Base-by-base conservation (phyloP, 2,329 filamentous ascomycete genomes). In the Aspergillus brunneoviolaceus region DNA sequence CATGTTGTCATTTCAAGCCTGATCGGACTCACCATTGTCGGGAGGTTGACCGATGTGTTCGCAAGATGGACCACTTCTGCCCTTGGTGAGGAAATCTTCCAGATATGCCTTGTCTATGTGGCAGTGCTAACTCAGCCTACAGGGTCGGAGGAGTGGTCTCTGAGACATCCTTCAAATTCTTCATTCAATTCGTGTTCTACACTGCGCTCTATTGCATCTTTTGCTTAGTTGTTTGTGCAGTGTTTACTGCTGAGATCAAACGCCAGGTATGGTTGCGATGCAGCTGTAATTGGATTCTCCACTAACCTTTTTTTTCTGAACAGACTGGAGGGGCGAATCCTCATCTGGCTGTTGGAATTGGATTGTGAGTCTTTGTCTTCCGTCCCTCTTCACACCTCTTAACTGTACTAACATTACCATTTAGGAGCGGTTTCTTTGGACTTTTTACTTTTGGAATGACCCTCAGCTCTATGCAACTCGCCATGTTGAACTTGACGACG, bases 11-110 rank as follows among this genome's bases (percentile, higher is more conserved):
- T 65, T 96, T 90, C 86, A 98, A 97, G 75, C 87, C 90, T 0
- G 94, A 97, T 70, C 85, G 94, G 3, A 85, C 89, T 2, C 92
- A 96, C 72, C 94, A 98, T 75, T 96, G 90, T 70, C 88, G 88
- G 55, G 91, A 96, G 71, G 80, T 95, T 12, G 86, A 86, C 53
- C 84, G 92, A 49, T 98, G 94, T 70, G 89, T 96, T 23, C 80
- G 84, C 47, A 95, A 95, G 70, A 95, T 97, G 89, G 94, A 98
- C 64, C 94, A 98, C 72, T 95, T 93, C 69, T 99, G 95, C 70
- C 95, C 94, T 0, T 98, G 87, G 86, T 82, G 74, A 69, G 63
- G 55, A 23, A 27, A 31, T 3, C 19, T 35, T 3, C 14, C 6
- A 19, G 16, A 6, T 27, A 6, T 51, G 7, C 11, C 27, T 29